These are phyloP conservation scores for Pisolithus thermaeus DNA, from an alignment of 1,284 basidiomycete species.

Conservation along the genomic window DNA sequence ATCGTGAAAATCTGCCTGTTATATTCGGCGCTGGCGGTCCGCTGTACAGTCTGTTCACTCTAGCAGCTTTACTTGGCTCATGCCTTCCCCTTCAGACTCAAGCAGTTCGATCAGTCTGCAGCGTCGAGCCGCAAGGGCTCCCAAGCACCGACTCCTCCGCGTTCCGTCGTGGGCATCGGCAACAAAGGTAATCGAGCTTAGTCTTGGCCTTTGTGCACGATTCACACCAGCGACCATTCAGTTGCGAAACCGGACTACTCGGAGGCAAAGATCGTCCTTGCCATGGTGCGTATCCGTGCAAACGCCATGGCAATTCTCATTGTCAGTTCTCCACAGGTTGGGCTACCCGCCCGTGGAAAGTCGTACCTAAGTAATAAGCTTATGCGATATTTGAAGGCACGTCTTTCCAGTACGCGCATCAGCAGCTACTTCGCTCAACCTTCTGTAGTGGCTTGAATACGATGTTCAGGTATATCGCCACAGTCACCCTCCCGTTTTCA, in stretches of 20 bases:
- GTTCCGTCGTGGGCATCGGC: slow-evolving; percentile 76
- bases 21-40: slow-evolving; percentile 30
- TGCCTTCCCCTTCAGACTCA: slow-evolving; percentile 47
- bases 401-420: slow-evolving; percentile 10
- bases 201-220: background rate
- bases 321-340: slow-evolving; percentile 45
- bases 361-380: slow-evolving; percentile 84
- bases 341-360: slow-evolving; percentile 79
- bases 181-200: slow-evolving; percentile 55
- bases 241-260: slow-evolving; percentile 97
- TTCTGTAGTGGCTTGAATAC: slow-evolving; percentile 91
- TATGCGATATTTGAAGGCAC: slow-evolving; percentile 72
- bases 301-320: background rate
- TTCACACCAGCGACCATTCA: slow-evolving; percentile 22
- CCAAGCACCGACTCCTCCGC: slow-evolving; percentile 66
- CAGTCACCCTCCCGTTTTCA: background rate
- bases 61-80: background rate
- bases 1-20: slow-evolving; percentile 17
- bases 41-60: slow-evolving; percentile 17
- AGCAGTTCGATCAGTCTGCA: slow-evolving; percentile 71
- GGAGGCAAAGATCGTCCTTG: slow-evolving; percentile 96
- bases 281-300: slow-evolving; percentile 66
- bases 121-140: slow-evolving; percentile 61
- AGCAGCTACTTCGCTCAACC: slow-evolving; percentile 6
- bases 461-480: slow-evolving; percentile 73